Percentiles rank a stretch among this genome's conserved stretches.
These are phyloP conservation scores for Daldinia sp. DNA, from an alignment of 2,329 filamentous ascomycete genomes.

Conservation along the genomic window DNA sequence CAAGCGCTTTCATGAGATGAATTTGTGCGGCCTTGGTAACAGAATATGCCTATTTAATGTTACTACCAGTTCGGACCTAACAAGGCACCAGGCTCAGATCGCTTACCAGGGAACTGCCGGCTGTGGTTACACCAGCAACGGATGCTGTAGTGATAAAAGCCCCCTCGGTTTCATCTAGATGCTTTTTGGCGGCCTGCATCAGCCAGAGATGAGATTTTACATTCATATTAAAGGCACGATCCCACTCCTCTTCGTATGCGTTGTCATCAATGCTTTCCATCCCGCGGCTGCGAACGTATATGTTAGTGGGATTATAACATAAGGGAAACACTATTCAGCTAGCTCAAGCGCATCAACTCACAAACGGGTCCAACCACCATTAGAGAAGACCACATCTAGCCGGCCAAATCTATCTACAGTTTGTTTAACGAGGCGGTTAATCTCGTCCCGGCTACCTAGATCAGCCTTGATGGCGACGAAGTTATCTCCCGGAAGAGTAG, in stretches of 20 bases:
- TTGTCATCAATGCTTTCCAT: slow-evolving; percentile 61
- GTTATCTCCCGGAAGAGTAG: slow-evolving; percentile 46
- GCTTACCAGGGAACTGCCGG: slow-evolving; percentile 65
- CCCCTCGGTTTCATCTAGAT: slow-evolving; percentile 65
- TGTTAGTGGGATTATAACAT: slow-evolving; percentile 6
- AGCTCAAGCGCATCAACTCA: not conserved
- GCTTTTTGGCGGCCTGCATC: slow-evolving; percentile 61
- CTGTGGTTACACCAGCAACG: slow-evolving; percentile 69
- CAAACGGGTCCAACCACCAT: slow-evolving; percentile 67
- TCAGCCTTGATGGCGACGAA: slow-evolving; percentile 71
- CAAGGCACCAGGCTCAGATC: not conserved
- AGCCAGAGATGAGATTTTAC: slow-evolving; percentile 70
- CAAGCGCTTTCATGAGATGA: slow-evolving; percentile 64
- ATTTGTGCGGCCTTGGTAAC: slow-evolving; percentile 80
- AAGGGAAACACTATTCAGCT: not conserved
- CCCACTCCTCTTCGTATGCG: slow-evolving; percentile 66
- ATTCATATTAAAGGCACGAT: slow-evolving; percentile 66
- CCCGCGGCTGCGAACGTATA: slow-evolving; percentile 43
- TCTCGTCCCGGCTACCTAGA: slow-evolving; percentile 66
- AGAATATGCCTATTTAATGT: slow-evolving; percentile 66
- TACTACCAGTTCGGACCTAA: not conserved
- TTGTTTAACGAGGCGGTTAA: slow-evolving; percentile 65
- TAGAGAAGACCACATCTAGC: slow-evolving; percentile 80
- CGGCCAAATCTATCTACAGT: slow-evolving; percentile 69
- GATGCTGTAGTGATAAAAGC: slow-evolving; percentile 71